Percentiles rank a stretch among this genome's conserved stretches.
Evolutionary conservation across 163 green algal species (phyloP).

Genomic region (Scenedesmus sp.): DNA sequence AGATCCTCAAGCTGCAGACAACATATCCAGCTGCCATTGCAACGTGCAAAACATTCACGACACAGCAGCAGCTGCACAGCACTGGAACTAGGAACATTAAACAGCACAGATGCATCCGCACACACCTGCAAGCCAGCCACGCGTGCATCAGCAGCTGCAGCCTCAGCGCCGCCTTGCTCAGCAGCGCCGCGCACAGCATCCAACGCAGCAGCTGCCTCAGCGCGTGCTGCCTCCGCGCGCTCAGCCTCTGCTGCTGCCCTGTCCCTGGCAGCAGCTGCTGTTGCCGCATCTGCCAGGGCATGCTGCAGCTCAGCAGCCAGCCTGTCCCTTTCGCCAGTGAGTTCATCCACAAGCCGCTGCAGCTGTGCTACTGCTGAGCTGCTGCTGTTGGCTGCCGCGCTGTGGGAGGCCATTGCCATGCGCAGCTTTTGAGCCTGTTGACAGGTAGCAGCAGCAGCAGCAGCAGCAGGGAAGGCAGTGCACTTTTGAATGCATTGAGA

Average conservation of each 20-base stretch:
- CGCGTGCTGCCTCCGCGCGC: conserved; percentile 12
- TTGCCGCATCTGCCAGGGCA: not conserved
- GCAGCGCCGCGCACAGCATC: not conserved
- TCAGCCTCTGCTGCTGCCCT: conserved; percentile 53
- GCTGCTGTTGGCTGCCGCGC: conserved; percentile 13
- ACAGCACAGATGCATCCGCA: not conserved
- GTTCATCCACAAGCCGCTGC: conserved; percentile 47
- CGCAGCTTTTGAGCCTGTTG: conserved; percentile 20
- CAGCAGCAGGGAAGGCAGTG: no score
- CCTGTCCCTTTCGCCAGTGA: conserved; percentile 11
- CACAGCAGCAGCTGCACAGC: not conserved
- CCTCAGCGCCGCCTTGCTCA: conserved; percentile 27
- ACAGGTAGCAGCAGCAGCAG: not conserved
- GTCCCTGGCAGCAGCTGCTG: not conserved
- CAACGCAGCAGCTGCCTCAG: conserved; percentile 24
- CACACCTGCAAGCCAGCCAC: conserved; percentile 26
- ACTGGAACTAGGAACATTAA: not conserved
- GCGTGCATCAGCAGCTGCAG: conserved; percentile 45
- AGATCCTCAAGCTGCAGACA: not conserved
- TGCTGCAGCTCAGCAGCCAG: conserved; percentile 29
- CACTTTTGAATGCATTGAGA: no score
- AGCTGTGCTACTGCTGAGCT: conserved; percentile 43
- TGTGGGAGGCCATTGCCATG: not conserved
- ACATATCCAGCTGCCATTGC: not conserved
- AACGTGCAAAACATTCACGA: not conserved